A percentile compares a stretch with the other conserved stretches of the same genome.
phyloP scores from a whole-genome alignment of 768 basidiomycete genomes.

The Podaxis sp. region DNA sequence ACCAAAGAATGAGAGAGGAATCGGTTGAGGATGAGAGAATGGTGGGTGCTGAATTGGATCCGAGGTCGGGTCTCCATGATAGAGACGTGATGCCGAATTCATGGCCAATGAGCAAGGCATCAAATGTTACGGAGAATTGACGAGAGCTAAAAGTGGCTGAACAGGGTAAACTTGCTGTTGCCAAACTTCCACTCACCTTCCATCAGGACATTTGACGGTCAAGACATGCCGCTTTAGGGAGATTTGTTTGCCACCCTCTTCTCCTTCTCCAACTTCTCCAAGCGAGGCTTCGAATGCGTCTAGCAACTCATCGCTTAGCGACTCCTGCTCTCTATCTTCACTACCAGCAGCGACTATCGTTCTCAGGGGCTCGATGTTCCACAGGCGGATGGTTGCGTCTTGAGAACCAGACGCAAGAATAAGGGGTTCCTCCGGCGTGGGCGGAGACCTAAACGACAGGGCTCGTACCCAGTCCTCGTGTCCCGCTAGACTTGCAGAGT shows the following conservation, averaged over 20 bases:
- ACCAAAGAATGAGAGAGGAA: conserved; percentile 95
- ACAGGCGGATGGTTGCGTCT: conserved; percentile 90
- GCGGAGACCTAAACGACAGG: conserved; percentile 60
- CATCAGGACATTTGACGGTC: conserved; percentile 51
- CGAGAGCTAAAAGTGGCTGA: conserved; percentile 26
- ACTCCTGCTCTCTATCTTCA: conserved; percentile 20
- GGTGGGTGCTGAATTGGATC: conserved; percentile 35
- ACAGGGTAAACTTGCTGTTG: neutral
- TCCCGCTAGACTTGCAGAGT: conserved; percentile 63
- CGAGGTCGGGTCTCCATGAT: conserved; percentile 65
- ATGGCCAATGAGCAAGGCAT: conserved; percentile 94
- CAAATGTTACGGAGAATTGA: conserved; percentile 83
- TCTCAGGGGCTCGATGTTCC: conserved; percentile 70
- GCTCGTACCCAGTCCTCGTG: conserved; percentile 96
- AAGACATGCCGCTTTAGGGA: conserved; percentile 86
- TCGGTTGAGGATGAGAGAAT: conserved; percentile 94
- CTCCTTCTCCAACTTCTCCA: conserved; percentile 74
- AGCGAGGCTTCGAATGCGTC: conserved; percentile 88
- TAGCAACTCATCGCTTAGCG: conserved; percentile 69
- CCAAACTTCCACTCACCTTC: conserved; percentile 32
- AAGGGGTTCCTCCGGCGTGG: conserved; percentile 42
- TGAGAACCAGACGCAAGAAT: conserved; percentile 93
- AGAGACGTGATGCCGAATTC: conserved; percentile 90
- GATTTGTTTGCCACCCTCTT: conserved; percentile 83
- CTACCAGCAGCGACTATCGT: conserved; percentile 19